Conservation (phyloP, 805 yeast genomes). For the Starmerella geochares region DNA sequence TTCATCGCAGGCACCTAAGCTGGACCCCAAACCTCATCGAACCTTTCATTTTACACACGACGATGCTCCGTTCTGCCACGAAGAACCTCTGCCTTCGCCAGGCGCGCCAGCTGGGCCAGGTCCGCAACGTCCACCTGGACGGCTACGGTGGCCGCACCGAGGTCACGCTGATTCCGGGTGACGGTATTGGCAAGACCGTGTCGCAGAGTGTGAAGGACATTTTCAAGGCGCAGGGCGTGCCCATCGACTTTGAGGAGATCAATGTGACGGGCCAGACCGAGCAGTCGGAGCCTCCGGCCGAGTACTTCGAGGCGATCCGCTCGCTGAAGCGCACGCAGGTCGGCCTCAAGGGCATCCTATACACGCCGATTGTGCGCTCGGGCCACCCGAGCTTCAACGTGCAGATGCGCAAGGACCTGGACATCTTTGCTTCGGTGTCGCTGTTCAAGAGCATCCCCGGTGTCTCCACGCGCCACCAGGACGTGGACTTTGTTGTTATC, state of each 20-base stretch:
- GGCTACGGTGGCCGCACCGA: slow-evolving; percentile 83
- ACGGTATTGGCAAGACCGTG: slow-evolving; percentile 94
- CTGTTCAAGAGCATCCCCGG: slow-evolving; percentile 90
- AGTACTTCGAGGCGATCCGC: slow-evolving; percentile 73
- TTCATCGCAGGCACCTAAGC: slow-evolving; percentile 1
- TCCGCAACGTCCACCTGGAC: slow-evolving; percentile 46
- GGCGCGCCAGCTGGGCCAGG: slow-evolving; percentile 36
- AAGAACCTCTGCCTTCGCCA: slow-evolving; percentile 6
- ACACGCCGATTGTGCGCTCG: slow-evolving; percentile 74
- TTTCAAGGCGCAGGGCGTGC: slow-evolving; percentile 77
- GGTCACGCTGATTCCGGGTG: slow-evolving; percentile 91
- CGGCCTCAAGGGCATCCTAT: slow-evolving; percentile 91
- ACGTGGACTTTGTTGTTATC: slow-evolving; percentile 74
- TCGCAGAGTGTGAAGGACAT: slow-evolving; percentile 87
- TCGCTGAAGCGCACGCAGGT: slow-evolving; percentile 92
- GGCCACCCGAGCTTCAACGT: slow-evolving; percentile 83
- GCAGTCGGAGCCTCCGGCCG: slow-evolving; percentile 42
- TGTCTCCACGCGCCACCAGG: slow-evolving; percentile 77
- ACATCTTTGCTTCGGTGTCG: slow-evolving; percentile 91
- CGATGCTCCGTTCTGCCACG: slow-evolving; percentile 8
- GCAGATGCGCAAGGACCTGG: slow-evolving; percentile 91
- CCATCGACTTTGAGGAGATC: slow-evolving; percentile 80
- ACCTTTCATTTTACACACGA: slow-evolving; percentile 1
- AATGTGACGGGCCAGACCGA: slow-evolving; percentile 52
- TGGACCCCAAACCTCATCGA: slow-evolving; percentile 3